Base-by-base conservation (phyloP, 345 rosid species). In the Geranium brycei region DNA sequence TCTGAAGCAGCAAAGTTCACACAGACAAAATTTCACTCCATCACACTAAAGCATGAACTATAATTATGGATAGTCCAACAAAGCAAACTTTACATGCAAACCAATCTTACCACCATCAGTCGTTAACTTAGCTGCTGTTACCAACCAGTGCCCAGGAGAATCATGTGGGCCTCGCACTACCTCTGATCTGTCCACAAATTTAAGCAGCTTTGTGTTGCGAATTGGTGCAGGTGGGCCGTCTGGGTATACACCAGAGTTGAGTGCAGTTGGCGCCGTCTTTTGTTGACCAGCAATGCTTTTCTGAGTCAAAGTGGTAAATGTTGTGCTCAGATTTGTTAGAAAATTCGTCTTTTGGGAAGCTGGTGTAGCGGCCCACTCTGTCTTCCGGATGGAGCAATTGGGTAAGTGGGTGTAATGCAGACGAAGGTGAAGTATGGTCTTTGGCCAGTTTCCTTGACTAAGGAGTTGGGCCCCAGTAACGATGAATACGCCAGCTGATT, bases 61-160 rank as follows among this genome's bases (percentile, higher is more conserved):
- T 47, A 47, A 61, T 79, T 68, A 72, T 13, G 65, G 66, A 72
- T 81, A 79, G 31, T 86, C 91, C 62, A 86, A 72, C 73, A 86
- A 74, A 0, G 83, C 91, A 66, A 83, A 86, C 78, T 86, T 80
- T 28, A 78, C 87, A 51, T 80, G 82, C 77, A 86, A 72, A 69
- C 88, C 86, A 58, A 86, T 81, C 82, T 83, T 86, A 53, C 88
- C 87, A 15, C 80, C 78, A 0, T 83, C 88, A 15, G 64, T 72
- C 32, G 76, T 83, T 40, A 86, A 77, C 77, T 78, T 83, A 31
- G 82, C 91, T 38, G 83, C 91, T 8, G 83, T 80, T 11, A 83
- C 87, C 73, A 86, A 62, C 91, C 91, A 86, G 57, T 86, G 91
- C 59, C 91, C 91, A 0, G 91, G 91, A 57, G 81, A 73, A 77